A percentile compares a stretch with the other conserved stretches of the same genome.
phyloP scores from a whole-genome alignment of 2,329 filamentous ascomycete species.

The Trichoderma koningiopsis region DNA sequence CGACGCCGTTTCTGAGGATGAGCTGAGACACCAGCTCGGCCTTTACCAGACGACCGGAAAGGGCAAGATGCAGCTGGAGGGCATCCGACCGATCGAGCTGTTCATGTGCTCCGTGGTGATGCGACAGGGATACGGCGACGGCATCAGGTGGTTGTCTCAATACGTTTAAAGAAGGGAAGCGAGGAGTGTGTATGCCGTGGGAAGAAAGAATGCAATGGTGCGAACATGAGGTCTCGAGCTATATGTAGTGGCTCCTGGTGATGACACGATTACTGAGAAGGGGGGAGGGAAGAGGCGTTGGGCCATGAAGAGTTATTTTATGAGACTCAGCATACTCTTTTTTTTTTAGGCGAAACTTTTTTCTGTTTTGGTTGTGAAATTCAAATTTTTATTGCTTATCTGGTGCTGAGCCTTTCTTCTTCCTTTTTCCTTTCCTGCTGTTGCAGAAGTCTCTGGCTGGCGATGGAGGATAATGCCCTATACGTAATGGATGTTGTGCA shows the following conservation, averaged over 20 bases:
- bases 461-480: neutral
- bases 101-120: slow-evolving; percentile 99
- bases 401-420: neutral
- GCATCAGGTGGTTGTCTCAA: slow-evolving; percentile 88
- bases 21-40: slow-evolving; percentile 87
- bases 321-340: slow-evolving; percentile 42
- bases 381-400: slow-evolving; percentile 13
- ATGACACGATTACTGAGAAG: slow-evolving; percentile 25
- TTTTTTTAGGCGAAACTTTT: slow-evolving; percentile 38
- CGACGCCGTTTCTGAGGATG: slow-evolving; percentile 91
- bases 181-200: neutral
- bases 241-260: slow-evolving; percentile 1
- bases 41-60: slow-evolving; percentile 96
- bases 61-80: slow-evolving; percentile 89
- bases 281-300: slow-evolving; percentile 27
- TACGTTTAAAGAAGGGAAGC: slow-evolving; percentile 65
- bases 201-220: neutral
- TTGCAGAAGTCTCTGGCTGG: neutral
- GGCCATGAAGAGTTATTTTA: slow-evolving; percentile 34
- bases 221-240: neutral
- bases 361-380: slow-evolving; percentile 36
- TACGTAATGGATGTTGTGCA: neutral
- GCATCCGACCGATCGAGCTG: slow-evolving; percentile 91
- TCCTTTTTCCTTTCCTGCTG: neutral
- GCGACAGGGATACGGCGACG: slow-evolving; percentile 93